Percentiles rank a stretch among this genome's conserved stretches.
Conservation (phyloP, 2,329 filamentous ascomycete species). For the Exophiala calicioides region DNA sequence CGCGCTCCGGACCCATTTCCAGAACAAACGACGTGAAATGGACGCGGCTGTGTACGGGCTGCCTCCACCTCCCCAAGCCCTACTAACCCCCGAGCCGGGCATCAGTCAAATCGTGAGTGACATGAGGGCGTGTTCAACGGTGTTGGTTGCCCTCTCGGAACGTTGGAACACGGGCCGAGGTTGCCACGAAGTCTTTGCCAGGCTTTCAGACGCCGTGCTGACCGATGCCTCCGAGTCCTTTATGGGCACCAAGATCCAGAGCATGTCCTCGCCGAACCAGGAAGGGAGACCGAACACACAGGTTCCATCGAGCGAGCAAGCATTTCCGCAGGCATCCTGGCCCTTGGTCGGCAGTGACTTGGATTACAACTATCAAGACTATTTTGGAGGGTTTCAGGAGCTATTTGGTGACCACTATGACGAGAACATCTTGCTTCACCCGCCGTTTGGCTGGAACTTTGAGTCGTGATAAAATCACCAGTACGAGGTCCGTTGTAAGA, state of each 20-base stretch:
- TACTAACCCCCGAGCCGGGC: conserved; percentile 38
- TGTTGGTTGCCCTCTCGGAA: conserved; percentile 48
- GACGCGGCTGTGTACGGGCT: conserved; percentile 2
- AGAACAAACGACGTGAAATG: conserved; percentile 30
- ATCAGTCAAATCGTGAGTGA: conserved; percentile 48
- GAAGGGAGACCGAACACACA: too few species aligned
- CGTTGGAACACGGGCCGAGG: conserved; percentile 44
- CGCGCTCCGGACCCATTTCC: conserved; percentile 45
- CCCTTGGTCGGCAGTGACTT: background rate
- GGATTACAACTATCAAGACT: conserved; percentile 7
- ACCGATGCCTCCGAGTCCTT: conserved; percentile 42
- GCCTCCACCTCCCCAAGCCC: conserved; percentile 11
- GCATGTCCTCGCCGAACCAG: background rate
- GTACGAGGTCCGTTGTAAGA: background rate
- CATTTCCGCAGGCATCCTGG: conserved; percentile 1
- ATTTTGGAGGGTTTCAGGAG: background rate
- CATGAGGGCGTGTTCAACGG: conserved; percentile 47
- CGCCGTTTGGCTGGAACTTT: background rate
- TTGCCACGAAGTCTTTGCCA: conserved; percentile 48
- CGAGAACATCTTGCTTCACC: conserved; percentile 28
- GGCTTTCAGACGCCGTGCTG: conserved; percentile 46
- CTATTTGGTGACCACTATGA: conserved; percentile 1
- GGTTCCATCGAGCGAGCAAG: too few species aligned
- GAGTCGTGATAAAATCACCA: background rate
- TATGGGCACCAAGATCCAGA: background rate